These are phyloP conservation scores for Talaromyces sp. DNA, from an alignment of 2,329 filamentous ascomycete species.

Conservation along the genomic window DNA sequence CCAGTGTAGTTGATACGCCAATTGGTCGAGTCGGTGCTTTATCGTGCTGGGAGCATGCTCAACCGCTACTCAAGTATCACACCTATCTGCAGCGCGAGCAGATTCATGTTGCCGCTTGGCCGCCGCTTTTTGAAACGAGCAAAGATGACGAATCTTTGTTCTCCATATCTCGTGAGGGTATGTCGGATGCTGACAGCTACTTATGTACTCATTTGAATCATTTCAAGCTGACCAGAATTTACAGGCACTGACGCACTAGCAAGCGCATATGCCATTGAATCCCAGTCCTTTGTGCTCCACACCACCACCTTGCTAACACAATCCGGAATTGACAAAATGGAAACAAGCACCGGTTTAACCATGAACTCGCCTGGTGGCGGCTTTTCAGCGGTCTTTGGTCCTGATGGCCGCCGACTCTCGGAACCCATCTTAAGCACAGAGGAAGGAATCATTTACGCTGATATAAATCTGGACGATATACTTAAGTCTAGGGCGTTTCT, in stretches of 20 bases:
- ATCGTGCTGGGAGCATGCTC: slow-evolving; percentile 52
- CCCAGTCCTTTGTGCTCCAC: slow-evolving; percentile 42
- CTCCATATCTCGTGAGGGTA: neutral
- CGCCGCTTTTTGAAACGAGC: slow-evolving; percentile 21
- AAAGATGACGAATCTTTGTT: neutral
- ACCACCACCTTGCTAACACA: slow-evolving; percentile 42
- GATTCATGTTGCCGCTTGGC: slow-evolving; percentile 52
- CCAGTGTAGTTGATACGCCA: slow-evolving; percentile 46
- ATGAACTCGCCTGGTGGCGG: neutral
- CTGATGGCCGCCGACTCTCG: neutral
- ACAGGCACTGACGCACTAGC: slow-evolving; percentile 18
- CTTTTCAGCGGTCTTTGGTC: neutral
- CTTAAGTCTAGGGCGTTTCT: slow-evolving; percentile 23
- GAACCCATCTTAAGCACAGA: neutral
- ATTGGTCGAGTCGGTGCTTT: slow-evolving; percentile 45
- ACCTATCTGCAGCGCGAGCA: slow-evolving; percentile 44
- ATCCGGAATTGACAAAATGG: slow-evolving; percentile 40
- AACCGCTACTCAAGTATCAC: slow-evolving; percentile 51
- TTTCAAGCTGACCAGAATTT: neutral
- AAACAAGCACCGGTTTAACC: slow-evolving; percentile 33
- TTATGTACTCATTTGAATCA: neutral
- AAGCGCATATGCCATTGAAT: slow-evolving; percentile 45
- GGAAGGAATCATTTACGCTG: slow-evolving; percentile 35
- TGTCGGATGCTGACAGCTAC: neutral
- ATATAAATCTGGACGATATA: slow-evolving; percentile 44